Conservation (phyloP, 805 yeast species). For the Wickerhamia fluorescens region DNA sequence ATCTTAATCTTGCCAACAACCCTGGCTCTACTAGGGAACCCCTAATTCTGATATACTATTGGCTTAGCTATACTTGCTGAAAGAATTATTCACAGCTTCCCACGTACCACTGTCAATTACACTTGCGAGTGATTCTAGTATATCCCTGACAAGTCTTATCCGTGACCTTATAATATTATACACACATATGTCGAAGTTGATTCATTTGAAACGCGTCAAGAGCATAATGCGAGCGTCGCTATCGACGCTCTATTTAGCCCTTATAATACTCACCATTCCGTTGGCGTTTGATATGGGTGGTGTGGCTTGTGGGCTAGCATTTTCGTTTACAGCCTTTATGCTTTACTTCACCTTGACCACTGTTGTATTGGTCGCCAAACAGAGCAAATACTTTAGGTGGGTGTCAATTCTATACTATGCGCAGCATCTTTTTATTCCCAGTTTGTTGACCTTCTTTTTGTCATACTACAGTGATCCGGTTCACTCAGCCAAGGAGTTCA, state of each 20-base stretch:
- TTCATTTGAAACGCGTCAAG: too few relatives aligned
- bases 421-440: constrained; percentile 80
- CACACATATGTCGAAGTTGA: too few relatives aligned
- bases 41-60: too few relatives aligned
- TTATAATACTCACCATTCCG: constrained; percentile 79
- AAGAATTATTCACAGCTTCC: too few relatives aligned
- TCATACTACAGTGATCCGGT: constrained; percentile 35
- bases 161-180: too few relatives aligned
- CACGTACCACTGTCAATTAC: too few relatives aligned
- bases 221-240: constrained; percentile 30
- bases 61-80: too few relatives aligned
- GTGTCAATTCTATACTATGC: constrained; percentile 55
- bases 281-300: constrained; percentile 94
- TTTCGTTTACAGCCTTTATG: constrained; percentile 52
- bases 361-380: constrained; percentile 47
- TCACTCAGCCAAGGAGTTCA: constrained; percentile 5
- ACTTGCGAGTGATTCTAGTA: too few relatives aligned
- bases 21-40: too few relatives aligned
- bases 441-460: constrained; percentile 63
- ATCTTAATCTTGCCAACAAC: too few relatives aligned
- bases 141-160: too few relatives aligned
- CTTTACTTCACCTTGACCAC: constrained; percentile 71
- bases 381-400: constrained; percentile 37
- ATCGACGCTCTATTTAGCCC: constrained; percentile 55
- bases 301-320: constrained; percentile 79